phyloP scores from a whole-genome alignment of 768 basidiomycete genomes.

The Phlebiopsis gigantea region DNA sequence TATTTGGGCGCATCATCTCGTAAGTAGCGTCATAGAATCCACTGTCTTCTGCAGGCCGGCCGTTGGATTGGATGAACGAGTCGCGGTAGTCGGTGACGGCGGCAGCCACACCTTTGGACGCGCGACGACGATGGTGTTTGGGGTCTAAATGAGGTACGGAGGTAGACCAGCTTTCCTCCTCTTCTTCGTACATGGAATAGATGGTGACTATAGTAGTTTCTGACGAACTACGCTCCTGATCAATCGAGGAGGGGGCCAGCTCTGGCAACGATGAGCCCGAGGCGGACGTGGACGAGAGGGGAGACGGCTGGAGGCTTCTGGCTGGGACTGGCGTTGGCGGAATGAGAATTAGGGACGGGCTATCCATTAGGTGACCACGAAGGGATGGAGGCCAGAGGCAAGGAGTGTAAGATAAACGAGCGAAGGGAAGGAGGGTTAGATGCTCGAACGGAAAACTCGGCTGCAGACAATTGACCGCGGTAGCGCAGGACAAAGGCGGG shows the following conservation, averaged over 20 bases:
- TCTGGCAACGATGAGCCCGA: conserved; percentile 33
- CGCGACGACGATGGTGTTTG: conserved; percentile 23
- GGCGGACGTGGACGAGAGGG: conserved; percentile 27
- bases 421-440: conserved; percentile 9
- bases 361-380: conserved; percentile 17
- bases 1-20: conserved; percentile 19
- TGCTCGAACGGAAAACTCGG: conserved; percentile 1
- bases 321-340: conserved; percentile 20
- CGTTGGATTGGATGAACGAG: conserved; percentile 26
- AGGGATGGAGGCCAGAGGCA: conserved; percentile 7
- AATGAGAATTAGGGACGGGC: conserved; percentile 22
- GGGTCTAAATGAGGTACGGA: conserved; percentile 22
- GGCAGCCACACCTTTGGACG: conserved; percentile 29
- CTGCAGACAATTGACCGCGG: conserved; percentile 7
- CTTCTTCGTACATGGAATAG: conserved; percentile 82
- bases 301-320: conserved; percentile 16
- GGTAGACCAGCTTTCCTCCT: conserved; percentile 45
- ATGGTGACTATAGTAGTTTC: conserved; percentile 79
- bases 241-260: conserved; percentile 28
- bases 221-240: conserved; percentile 51
- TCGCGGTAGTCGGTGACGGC: conserved; percentile 29
- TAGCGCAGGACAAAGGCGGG: conserved; percentile 1
- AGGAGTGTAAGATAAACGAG: conserved; percentile 11
- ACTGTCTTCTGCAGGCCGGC: conserved; percentile 23
- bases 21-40: conserved; percentile 26